phyloP scores from a whole-genome alignment of 345 rosid species.

The Camelina neglecta region DNA sequence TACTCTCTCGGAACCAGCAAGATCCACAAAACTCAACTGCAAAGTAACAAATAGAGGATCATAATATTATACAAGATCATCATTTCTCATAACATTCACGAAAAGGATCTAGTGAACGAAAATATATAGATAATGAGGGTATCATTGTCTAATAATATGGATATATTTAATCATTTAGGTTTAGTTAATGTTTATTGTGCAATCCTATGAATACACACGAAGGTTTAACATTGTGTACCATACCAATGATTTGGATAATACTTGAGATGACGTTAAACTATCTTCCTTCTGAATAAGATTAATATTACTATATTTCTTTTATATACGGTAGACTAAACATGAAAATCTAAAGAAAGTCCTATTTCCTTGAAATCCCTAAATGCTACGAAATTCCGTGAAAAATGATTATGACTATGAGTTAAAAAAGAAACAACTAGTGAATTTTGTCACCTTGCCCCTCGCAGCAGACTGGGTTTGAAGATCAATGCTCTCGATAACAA shows the following conservation, averaged over 20 bases:
- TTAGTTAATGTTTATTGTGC: no score
- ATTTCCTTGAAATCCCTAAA: slow-evolving; percentile 9
- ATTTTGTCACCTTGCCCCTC: slow-evolving; percentile 77
- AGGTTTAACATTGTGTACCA: slow-evolving; percentile 8
- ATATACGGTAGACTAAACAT: background rate
- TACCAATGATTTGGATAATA: slow-evolving; percentile 10
- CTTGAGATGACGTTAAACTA: background rate
- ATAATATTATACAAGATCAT: background rate
- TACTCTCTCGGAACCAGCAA: slow-evolving; percentile 96
- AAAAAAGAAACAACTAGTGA: background rate
- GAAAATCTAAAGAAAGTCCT: slow-evolving; percentile 6
- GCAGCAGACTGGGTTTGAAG: slow-evolving; percentile 91
- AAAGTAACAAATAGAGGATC: slow-evolving; percentile 28
- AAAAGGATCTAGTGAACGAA: background rate
- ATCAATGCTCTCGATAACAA: slow-evolving; percentile 91
- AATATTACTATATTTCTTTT: background rate
- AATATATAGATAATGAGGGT: no score
- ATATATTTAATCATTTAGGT: background rate
- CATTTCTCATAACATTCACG: no score
- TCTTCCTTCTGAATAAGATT: background rate
- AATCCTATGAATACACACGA: slow-evolving; percentile 16
- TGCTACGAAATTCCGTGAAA: background rate
- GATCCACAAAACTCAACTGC: slow-evolving; percentile 97
- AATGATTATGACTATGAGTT: background rate
- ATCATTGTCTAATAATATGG: slow-evolving; percentile 13